Conservation (phyloP, 176 grass and related monocot genomes). For the Eleusine coracana region DNA sequence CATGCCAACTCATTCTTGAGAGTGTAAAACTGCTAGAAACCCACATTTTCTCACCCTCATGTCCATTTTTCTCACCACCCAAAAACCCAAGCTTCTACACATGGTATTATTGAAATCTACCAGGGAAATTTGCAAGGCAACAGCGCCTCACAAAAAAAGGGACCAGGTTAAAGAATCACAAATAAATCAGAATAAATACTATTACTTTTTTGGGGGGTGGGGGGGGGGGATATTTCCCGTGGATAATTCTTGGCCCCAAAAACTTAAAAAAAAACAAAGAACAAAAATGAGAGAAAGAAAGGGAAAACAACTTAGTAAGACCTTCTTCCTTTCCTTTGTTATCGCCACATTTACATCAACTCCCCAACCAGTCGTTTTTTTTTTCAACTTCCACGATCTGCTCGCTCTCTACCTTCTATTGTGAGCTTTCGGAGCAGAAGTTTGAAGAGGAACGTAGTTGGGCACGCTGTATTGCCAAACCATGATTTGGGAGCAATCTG, state of each 20-base stretch:
- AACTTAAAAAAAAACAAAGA: constrained; percentile 9
- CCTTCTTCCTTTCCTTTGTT: constrained; percentile 40
- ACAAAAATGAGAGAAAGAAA: constrained; percentile 45
- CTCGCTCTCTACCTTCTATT: constrained; percentile 48
- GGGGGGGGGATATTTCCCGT: constrained; percentile 29
- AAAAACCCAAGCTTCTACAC: constrained; percentile 18
- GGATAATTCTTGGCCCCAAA: constrained; percentile 43
- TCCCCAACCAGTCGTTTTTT: not conserved
- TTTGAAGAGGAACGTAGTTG: constrained; percentile 25
- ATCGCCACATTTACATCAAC: constrained; percentile 74
- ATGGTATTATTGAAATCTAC: constrained; percentile 46
- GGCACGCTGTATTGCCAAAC: constrained; percentile 75
- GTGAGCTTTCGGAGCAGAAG: constrained; percentile 41
- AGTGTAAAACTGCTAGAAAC: not conserved
- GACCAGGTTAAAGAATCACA: constrained; percentile 55
- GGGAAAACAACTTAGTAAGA: constrained; percentile 40
- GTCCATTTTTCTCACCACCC: constrained; percentile 3
- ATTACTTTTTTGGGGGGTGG: not conserved
- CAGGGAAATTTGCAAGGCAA: not conserved
- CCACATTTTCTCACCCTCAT: constrained; percentile 5
- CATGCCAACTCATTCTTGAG: not conserved
- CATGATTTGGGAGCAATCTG: constrained; percentile 87
- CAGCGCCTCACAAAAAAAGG: constrained; percentile 5
- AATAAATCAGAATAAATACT: constrained; percentile 65
- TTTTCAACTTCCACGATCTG: not conserved